Percentiles rank a stretch among this genome's conserved stretches.
These are phyloP conservation scores for Saraca asoca DNA, from an alignment of 331 rosid genomes.

Conservation along the genomic window DNA sequence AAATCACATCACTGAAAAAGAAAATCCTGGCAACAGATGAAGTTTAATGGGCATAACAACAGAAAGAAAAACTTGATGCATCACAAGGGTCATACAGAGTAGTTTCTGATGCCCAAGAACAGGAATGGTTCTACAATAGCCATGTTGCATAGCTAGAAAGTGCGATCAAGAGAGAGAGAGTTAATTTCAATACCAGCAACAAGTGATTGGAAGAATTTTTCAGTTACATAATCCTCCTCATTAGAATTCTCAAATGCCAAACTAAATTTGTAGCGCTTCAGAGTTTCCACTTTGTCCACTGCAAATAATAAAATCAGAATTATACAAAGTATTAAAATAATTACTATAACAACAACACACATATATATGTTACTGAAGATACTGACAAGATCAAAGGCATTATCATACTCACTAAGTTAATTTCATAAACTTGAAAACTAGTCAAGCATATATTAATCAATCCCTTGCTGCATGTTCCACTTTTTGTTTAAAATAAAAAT, in stretches of 20 bases:
- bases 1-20: slow-evolving; percentile 27
- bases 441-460: slow-evolving; percentile 14
- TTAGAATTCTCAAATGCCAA: slow-evolving; percentile 36
- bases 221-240: slow-evolving; percentile 69
- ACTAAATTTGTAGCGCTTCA: slow-evolving; percentile 89
- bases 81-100: slow-evolving; percentile 1
- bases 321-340: neutral
- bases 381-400: slow-evolving; percentile 5
- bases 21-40: neutral
- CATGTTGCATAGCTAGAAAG: slow-evolving; percentile 28
- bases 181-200: slow-evolving; percentile 78
- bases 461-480: slow-evolving; percentile 18
- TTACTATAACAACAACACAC: neutral
- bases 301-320: slow-evolving; percentile 30
- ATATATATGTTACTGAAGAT: neutral
- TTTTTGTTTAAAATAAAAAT: neutral
- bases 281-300: slow-evolving; percentile 85
- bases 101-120: slow-evolving; percentile 10
- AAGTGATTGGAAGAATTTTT: slow-evolving; percentile 94
- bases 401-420: neutral
- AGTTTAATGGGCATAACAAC: neutral
- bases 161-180: slow-evolving; percentile 27
- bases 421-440: slow-evolving; percentile 14
- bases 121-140: slow-evolving; percentile 1
- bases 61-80: neutral